These are phyloP conservation scores for Colletotrichum phormii DNA, from an alignment of 2,329 filamentous ascomycete species.

Conservation along the genomic window DNA sequence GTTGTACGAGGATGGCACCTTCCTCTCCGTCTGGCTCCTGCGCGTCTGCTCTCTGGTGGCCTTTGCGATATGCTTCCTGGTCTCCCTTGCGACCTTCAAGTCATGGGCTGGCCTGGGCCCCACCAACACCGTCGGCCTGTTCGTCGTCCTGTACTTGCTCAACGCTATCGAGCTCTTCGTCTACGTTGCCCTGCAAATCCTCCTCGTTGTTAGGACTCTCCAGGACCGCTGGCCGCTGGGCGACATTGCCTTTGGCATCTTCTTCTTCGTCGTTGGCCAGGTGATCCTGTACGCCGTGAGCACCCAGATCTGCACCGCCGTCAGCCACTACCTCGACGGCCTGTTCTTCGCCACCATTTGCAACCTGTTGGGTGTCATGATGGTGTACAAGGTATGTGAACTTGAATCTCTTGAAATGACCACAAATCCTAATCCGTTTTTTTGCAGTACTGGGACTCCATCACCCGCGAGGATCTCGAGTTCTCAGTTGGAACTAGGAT, in stretches of 20 bases:
- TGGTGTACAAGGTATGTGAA: constrained; percentile 90
- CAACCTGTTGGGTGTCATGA: constrained; percentile 97
- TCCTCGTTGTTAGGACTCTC: constrained; percentile 89
- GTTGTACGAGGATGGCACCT: constrained; percentile 96
- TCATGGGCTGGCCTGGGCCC: constrained; percentile 88
- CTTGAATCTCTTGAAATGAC: not conserved
- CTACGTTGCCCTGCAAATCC: constrained; percentile 87
- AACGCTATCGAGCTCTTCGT: constrained; percentile 88
- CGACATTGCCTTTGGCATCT: constrained; percentile 88
- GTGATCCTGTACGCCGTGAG: constrained; percentile 93
- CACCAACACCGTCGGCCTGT: constrained; percentile 87
- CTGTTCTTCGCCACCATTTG: constrained; percentile 94
- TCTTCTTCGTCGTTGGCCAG: constrained; percentile 93
- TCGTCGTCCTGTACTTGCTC: constrained; percentile 91
- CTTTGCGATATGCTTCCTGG: constrained; percentile 87
- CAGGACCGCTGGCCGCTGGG: constrained; percentile 96
- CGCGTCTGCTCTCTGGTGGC: constrained; percentile 81
- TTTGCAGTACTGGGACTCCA: constrained; percentile 94
- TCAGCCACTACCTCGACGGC: constrained; percentile 93
- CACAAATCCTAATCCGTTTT: constrained; percentile 17
- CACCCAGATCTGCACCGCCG: constrained; percentile 82
- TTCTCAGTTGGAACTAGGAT: constrained; percentile 96
- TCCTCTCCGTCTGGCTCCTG: constrained; percentile 92
- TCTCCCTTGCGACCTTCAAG: constrained; percentile 93
- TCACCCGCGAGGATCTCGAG: constrained; percentile 97